phyloP scores from a whole-genome alignment of 306 rosid genomes.

The Pterocarpus santalinus region DNA sequence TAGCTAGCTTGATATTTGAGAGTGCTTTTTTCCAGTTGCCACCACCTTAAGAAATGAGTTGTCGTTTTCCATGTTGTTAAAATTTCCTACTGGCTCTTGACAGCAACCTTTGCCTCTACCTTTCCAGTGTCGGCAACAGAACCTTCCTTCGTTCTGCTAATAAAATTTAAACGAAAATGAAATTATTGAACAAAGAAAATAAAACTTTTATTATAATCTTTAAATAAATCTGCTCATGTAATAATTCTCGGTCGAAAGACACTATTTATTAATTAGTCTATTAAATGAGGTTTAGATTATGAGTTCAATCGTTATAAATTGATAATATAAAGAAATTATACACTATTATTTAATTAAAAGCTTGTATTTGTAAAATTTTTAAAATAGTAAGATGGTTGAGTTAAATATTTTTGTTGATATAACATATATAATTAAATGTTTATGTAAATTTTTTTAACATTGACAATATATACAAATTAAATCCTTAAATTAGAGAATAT shows the following conservation, averaged over 20 bases:
- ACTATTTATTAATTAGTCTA: background rate
- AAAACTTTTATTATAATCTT: background rate
- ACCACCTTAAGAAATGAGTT: constrained; percentile 34
- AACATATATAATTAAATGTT: too few species aligned
- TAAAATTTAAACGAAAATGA: background rate
- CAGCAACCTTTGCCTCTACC: constrained; percentile 42
- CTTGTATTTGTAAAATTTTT: too few species aligned
- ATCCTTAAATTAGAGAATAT: too few species aligned
- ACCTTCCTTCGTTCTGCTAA: background rate
- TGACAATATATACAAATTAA: too few species aligned
- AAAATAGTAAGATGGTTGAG: too few species aligned
- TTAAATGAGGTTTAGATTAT: too few species aligned
- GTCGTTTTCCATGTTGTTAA: constrained; percentile 49
- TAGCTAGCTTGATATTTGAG: constrained; percentile 12
- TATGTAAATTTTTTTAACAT: too few species aligned
- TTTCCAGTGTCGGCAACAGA: constrained; percentile 55
- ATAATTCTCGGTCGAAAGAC: background rate
- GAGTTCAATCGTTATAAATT: too few species aligned
- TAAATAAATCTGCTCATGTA: background rate
- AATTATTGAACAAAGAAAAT: background rate
- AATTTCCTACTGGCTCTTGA: constrained; percentile 38
- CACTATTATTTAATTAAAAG: too few species aligned
- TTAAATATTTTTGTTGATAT: too few species aligned
- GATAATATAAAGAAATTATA: too few species aligned
- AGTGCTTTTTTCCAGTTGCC: constrained; percentile 30